Base-by-base conservation (phyloP, 495 filamentous ascomycete genomes). In the Penicillium bovifimosum region DNA sequence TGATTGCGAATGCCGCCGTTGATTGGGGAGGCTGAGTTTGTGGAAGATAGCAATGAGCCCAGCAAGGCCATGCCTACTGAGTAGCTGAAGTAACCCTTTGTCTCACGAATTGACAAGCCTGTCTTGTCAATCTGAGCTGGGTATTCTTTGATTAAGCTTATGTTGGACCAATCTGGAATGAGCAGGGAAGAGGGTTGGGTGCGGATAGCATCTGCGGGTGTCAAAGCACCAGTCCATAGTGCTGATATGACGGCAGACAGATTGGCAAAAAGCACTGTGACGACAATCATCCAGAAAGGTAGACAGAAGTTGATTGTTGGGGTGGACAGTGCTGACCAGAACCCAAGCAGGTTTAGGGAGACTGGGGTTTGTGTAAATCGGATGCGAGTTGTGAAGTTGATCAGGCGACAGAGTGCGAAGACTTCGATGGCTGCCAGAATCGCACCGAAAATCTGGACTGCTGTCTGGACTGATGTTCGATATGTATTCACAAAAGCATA, bases 201-300 rank as follows among this genome's bases (percentile, higher is more conserved):
- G 10, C 50, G 48, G 6, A 52, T 13, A 8, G 56, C 27, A 27
- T 24, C 11, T 7, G 65, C 53, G 3, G 69, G 67, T 1, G 69
- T 72, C 9, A 68, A 58, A 8, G 69, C 65, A 42, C 66, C 69
- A 16, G 68, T 64, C 69, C 69, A 72, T 32, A 72, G 41, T 14
- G 66, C 61, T 34, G 66, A 50, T 7, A 67, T 61, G 1, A 66
- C 31, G 18, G 45, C 33, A 9, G 46, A 50, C 6, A 68, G 31
- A 32, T 47, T 50, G 11, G 61, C 29, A 41, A 61, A 56, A n/a
- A 61, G 35, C 2, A 61, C 20, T 1, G 65, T 52, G 10, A 60
- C n/a, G 11, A 56, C 34, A 5, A 55, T 53, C 50, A 45, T 53
- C 32, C 50, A 44, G 41, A 38, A 24, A 13, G 51, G 51, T 2